Percentiles rank a stretch among this genome's conserved stretches.
phyloP scores from a whole-genome alignment of 495 filamentous ascomycete species.

The Penicillium odoratum region DNA sequence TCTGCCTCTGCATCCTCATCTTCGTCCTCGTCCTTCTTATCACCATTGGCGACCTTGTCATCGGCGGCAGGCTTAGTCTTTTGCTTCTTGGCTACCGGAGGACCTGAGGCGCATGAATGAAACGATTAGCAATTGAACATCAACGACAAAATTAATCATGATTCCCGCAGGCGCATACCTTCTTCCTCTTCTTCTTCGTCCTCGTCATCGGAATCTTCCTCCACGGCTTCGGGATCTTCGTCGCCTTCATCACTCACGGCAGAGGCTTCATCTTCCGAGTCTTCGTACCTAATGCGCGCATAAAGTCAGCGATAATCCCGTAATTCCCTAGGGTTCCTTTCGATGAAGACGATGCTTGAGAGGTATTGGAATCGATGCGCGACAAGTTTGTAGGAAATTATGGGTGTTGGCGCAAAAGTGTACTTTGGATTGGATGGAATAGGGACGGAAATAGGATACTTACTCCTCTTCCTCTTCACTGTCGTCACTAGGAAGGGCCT shows the following conservation, averaged over 20 bases:
- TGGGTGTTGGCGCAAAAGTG: not conserved
- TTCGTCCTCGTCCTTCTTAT: conserved; percentile 30
- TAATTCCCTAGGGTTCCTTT: not conserved
- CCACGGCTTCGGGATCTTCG: conserved; percentile 33
- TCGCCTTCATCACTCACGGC: conserved; percentile 45
- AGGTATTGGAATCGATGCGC: conserved; percentile 6
- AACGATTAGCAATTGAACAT: conserved; percentile 13
- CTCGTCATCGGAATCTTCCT: conserved; percentile 24
- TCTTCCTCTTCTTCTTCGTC: conserved; percentile 32
- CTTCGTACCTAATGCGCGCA: conserved; percentile 44
- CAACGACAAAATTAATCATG: not conserved
- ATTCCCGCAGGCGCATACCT: conserved; percentile 20
- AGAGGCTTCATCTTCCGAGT: conserved; percentile 43
- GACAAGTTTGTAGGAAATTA: conserved; percentile 3
- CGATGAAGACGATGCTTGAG: not conserved
- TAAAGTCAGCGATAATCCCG: conserved; percentile 9
- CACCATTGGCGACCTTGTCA: conserved; percentile 35
- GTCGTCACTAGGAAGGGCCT: conserved; percentile 60
- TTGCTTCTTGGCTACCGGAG: conserved; percentile 41
- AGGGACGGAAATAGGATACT: conserved; percentile 27
- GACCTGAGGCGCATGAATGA: conserved; percentile 20
- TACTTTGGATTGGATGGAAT: not conserved
- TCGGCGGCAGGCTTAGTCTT: conserved; percentile 24
- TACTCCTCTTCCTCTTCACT: conserved; percentile 67
- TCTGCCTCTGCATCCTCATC: conserved; percentile 27